phyloP scores from a whole-genome alignment of 2,329 filamentous ascomycete species.

The Ceratocystis lukuohia region DNA sequence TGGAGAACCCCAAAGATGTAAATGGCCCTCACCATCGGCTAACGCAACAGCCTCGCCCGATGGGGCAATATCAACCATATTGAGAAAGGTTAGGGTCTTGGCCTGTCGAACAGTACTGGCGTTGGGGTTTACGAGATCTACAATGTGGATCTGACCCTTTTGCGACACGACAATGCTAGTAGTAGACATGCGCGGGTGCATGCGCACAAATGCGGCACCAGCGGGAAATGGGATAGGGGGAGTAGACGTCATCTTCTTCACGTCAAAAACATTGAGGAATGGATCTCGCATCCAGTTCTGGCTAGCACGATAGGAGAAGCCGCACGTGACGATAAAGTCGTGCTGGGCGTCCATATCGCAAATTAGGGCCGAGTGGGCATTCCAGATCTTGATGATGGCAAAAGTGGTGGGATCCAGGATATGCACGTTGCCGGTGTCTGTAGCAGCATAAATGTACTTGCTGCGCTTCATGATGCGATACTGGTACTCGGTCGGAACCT shows the following conservation, averaged over 20 bases:
- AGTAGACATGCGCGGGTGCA: constrained; percentile 91
- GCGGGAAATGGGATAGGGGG: constrained; percentile 86
- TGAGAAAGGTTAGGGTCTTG: constrained; percentile 60
- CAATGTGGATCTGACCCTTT: constrained; percentile 84
- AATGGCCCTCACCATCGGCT: constrained; percentile 61
- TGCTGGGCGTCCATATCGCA: constrained; percentile 97
- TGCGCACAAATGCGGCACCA: constrained; percentile 83
- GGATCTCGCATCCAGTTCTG: constrained; percentile 72
- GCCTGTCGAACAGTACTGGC: constrained; percentile 74
- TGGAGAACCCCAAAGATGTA: constrained; percentile 81
- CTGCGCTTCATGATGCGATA: constrained; percentile 89
- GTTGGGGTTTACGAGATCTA: constrained; percentile 89
- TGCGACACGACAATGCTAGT: constrained; percentile 90
- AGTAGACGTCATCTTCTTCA: constrained; percentile 78
- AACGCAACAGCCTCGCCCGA: constrained; percentile 77
- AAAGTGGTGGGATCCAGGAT: constrained; percentile 72
- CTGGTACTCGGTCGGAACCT: constrained; percentile 55
- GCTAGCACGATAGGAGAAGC: constrained; percentile 68
- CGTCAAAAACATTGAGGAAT: constrained; percentile 87
- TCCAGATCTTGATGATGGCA: constrained; percentile 72
- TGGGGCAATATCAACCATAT: constrained; percentile 71
- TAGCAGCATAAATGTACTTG: constrained; percentile 85
- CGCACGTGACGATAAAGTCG: constrained; percentile 90
- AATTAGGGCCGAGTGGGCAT: constrained; percentile 74
- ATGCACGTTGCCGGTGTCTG: constrained; percentile 67